Percentiles rank a stretch among this genome's conserved stretches.
Conservation (phyloP, 345 rosid species). For the Microcos paniculata region DNA sequence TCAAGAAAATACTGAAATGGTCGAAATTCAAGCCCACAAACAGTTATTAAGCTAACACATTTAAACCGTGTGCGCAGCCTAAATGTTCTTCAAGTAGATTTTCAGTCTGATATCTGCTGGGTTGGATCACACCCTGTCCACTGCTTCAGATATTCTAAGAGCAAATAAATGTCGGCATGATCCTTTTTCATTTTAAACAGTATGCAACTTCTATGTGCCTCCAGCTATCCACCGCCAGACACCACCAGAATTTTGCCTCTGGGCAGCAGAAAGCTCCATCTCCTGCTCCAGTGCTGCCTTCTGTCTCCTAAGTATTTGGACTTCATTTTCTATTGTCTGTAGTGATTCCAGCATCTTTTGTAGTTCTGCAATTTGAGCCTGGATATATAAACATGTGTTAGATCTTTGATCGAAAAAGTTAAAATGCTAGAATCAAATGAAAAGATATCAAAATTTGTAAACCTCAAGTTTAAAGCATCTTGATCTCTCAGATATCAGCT, state of each 20-base stretch:
- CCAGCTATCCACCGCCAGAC: constrained; percentile 79
- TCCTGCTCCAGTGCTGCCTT: constrained; percentile 66
- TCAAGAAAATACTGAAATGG: neutral
- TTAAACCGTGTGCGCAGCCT: neutral
- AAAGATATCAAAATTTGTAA: constrained; percentile 7
- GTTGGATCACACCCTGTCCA: neutral
- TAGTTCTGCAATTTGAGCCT: constrained; percentile 92
- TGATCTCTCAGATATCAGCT: constrained; percentile 86
- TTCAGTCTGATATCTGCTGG: neutral
- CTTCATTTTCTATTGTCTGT: constrained; percentile 74
- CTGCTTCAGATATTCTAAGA: neutral
- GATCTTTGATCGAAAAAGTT: neutral
- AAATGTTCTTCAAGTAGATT: constrained; percentile 3
- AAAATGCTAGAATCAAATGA: neutral
- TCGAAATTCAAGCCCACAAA: too few relatives aligned
- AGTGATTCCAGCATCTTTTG: constrained; percentile 80
- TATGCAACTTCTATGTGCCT: constrained; percentile 24
- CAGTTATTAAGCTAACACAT: neutral
- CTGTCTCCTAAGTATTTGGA: constrained; percentile 73
- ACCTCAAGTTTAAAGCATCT: constrained; percentile 99
- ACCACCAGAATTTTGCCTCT: constrained; percentile 82
- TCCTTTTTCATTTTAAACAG: constrained; percentile 4
- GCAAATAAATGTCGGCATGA: neutral
- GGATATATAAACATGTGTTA: constrained; percentile 14
- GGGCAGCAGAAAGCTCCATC: constrained; percentile 49